A percentile compares a stretch with the other conserved stretches of the same genome.
Conservation (phyloP, 1,139 yeast species). For the Yamadazyma kanchanaburiensis region DNA sequence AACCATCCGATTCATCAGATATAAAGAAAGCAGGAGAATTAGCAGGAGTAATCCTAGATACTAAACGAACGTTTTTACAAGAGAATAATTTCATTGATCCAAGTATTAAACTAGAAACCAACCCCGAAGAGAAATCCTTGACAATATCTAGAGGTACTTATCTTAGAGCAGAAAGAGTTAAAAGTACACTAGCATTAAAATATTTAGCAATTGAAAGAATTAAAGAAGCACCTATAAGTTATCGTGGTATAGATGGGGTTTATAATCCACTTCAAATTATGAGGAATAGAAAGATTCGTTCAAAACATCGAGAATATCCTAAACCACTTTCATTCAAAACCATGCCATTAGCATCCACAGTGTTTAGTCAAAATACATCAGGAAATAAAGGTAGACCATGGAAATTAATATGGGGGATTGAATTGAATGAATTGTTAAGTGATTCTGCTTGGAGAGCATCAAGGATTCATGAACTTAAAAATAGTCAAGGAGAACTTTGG, state of each 20-base stretch:
- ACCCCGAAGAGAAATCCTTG: conserved; percentile 5
- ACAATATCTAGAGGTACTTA: conserved; percentile 35
- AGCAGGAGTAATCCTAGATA: conserved; percentile 40
- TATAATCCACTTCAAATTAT: conserved; percentile 82
- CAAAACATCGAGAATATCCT: conserved; percentile 42
- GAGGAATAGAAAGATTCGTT: conserved; percentile 59
- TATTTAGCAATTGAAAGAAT: conserved; percentile 46
- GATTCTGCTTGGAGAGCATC: conserved; percentile 65
- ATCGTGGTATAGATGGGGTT: conserved; percentile 57
- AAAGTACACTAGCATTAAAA: conserved; percentile 47
- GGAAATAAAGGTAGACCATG: conserved; percentile 24
- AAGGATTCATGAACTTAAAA: conserved; percentile 61
- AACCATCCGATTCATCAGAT: no score
- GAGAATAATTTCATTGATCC: conserved; percentile 38
- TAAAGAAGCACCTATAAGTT: conserved; percentile 14
- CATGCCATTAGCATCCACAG: conserved; percentile 52
- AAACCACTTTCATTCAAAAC: conserved; percentile 30
- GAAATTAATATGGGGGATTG: conserved; percentile 63
- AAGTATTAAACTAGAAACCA: conserved; percentile 5
- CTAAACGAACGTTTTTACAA: conserved; percentile 38
- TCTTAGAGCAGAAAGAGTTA: conserved; percentile 52
- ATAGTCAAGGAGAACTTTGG: conserved; percentile 58
- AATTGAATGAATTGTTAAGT: conserved; percentile 55
- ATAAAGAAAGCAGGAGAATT: conserved; percentile 41
- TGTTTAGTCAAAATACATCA: conserved; percentile 40